These are phyloP conservation scores for Elasticomyces elasticus DNA, from an alignment of 495 filamentous ascomycete genomes.

Conservation along the genomic window DNA sequence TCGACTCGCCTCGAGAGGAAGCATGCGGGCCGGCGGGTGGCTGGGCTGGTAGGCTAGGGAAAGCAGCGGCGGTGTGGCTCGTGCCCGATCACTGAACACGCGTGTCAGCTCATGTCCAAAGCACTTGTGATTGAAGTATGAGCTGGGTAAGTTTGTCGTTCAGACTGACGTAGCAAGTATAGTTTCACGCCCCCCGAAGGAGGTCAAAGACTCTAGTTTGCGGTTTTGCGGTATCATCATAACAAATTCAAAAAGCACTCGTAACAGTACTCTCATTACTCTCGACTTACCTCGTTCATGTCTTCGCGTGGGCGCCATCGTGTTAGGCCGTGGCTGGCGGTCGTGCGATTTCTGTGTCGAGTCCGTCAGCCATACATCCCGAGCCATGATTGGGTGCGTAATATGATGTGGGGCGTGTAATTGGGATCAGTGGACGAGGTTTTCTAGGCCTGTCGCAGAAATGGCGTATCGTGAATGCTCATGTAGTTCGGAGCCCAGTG, in stretches of 20 bases:
- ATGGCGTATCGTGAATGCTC: slow-evolving; percentile 84
- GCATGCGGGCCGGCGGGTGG: too few relatives aligned
- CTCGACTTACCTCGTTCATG: too few relatives aligned
- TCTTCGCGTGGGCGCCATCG: too few relatives aligned
- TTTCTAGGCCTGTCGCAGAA: slow-evolving; percentile 99
- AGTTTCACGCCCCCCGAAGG: slow-evolving; percentile 79
- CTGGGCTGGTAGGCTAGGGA: too few relatives aligned
- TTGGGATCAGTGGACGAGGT: slow-evolving; percentile 90
- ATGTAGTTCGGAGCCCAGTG: slow-evolving; percentile 94
- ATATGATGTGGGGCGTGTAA: not conserved
- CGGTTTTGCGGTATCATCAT: slow-evolving; percentile 1
- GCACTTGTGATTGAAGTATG: not conserved
- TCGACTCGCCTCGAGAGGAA: too few relatives aligned
- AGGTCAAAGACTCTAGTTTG: slow-evolving; percentile 99
- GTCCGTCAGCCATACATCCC: not conserved
- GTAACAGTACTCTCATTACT: too few relatives aligned
- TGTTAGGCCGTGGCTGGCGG: too few relatives aligned
- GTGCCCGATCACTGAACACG: not conserved
- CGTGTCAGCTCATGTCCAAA: not conserved
- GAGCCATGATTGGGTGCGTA: not conserved
- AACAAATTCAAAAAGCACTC: too few relatives aligned
- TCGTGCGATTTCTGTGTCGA: not conserved
- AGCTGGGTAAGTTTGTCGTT: slow-evolving; percentile 33
- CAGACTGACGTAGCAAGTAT: slow-evolving; percentile 97
- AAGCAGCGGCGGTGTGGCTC: not conserved